phyloP scores from a whole-genome alignment of 805 yeast genomes.

The Hanseniaspora meyeri region DNA sequence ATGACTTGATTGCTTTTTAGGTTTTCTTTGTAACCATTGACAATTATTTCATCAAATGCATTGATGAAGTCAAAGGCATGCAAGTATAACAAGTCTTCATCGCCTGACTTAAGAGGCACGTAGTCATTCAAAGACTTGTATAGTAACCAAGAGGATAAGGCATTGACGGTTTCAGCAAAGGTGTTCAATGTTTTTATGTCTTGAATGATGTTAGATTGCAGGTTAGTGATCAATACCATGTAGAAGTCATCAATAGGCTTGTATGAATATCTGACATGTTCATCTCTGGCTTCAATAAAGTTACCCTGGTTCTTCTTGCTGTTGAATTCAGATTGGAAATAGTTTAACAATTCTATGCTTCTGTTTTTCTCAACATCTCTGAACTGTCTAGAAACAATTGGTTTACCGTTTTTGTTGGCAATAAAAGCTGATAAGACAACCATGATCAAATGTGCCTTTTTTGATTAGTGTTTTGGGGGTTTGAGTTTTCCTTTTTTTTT shows the following conservation, averaged over 20 bases:
- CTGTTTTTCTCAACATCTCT: conserved; percentile 72
- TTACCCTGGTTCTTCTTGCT: conserved; percentile 70
- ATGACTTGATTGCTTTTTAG: conserved; percentile 68
- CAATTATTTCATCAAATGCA: conserved; percentile 89
- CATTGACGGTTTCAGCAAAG: conserved; percentile 69
- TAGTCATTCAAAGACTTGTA: conserved; percentile 10
- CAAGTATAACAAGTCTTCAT: conserved; percentile 70
- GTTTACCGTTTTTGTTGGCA: conserved; percentile 86
- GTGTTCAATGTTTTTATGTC: conserved; percentile 86
- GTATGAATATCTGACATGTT: conserved; percentile 80
- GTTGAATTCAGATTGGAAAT: conserved; percentile 68
- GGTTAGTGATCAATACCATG: conserved; percentile 80
- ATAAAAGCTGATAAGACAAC: conserved; percentile 87
- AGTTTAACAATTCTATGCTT: conserved; percentile 72
- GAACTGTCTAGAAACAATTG: conserved; percentile 85
- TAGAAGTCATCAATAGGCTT: conserved; percentile 92
- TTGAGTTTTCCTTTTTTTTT: too few relatives aligned
- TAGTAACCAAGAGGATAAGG: conserved; percentile 33
- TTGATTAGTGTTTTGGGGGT: not conserved
- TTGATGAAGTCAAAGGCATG: conserved; percentile 78
- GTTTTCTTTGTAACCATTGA: conserved; percentile 82
- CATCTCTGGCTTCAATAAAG: conserved; percentile 65
- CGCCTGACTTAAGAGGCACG: conserved; percentile 37
- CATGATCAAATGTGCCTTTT: conserved; percentile 24
- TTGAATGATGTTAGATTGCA: conserved; percentile 81